Percentiles rank a stretch among this genome's conserved stretches.
Evolutionary conservation across 192 early-diverging fungal species (phyloP).

Genomic region (Backusella sp.): DNA sequence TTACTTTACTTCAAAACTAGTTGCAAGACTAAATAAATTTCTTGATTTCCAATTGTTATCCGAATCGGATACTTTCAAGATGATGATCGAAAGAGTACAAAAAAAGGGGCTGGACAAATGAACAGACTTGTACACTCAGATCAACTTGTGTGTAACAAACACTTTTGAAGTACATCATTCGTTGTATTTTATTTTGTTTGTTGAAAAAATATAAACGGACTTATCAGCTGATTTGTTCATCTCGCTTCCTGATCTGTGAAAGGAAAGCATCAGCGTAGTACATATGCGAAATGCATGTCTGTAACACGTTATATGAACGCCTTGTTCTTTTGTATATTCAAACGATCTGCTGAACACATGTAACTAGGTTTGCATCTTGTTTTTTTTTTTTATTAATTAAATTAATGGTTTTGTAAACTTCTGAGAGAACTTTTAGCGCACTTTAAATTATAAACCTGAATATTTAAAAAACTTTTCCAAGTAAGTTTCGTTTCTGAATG

Average conservation of each 20-base stretch:
- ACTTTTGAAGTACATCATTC: not conserved
- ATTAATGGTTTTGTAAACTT: not conserved
- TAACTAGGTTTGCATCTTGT: not conserved
- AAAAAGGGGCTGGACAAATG: constrained; percentile 3
- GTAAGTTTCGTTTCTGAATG: no score
- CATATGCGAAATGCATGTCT: not conserved
- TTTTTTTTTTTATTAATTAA: constrained; percentile 2
- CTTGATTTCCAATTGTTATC: not conserved
- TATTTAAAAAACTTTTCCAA: no score
- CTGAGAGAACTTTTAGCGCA: not conserved
- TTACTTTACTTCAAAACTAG: not conserved
- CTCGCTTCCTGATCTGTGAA: not conserved
- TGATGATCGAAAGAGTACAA: not conserved
- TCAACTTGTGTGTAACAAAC: not conserved
- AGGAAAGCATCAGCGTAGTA: not conserved
- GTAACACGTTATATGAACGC: not conserved
- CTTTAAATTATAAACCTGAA: not conserved
- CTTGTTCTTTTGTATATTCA: not conserved
- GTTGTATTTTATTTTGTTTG: not conserved
- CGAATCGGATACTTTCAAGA: not conserved
- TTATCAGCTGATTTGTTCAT: not conserved
- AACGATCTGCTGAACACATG: constrained; percentile 5
- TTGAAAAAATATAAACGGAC: not conserved
- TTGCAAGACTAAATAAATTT: not conserved
- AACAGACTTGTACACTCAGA: constrained; percentile 2